Base-by-base conservation (phyloP, 2,329 filamentous ascomycete genomes). In the Ceratocystis papillata region DNA sequence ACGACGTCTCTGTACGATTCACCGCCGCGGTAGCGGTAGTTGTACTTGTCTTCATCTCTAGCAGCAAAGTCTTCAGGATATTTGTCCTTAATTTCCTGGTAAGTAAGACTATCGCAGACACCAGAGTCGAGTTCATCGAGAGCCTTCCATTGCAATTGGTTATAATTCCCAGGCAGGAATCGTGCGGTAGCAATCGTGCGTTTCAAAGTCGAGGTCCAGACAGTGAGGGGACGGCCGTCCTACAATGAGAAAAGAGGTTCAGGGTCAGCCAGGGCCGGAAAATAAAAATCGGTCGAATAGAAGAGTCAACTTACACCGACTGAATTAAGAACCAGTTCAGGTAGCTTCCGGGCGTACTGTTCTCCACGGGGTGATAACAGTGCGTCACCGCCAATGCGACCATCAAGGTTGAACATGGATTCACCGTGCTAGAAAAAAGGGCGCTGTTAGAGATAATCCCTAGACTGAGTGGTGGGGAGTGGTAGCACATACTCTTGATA, bases 31-130 rank as follows among this genome's bases (percentile, higher is more conserved):
- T 99, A 99, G 67, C 94, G 90, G 78, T 99, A 99, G 79, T 99
- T 97, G 83, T 97, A 97, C 77, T 99, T 99, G 80, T 99, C 94
- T 70, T 96, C 90, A 75, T 99, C 94, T 69, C 94, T 90, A 44
- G 93, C 91, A 62, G 86, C 85, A 77, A 99, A 99, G 77, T 99
- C 94, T 71, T 96, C 92, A 0, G 94, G 94, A 74, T 90, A 97
- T 65, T 83, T 79, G 72, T 95, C 85, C 72, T 94, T 90, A 73
- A 99, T 97, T 74, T 99, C 88, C 72, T 90, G 89, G 75, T 96
- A 96, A 1, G 94, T 99, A 75, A 97, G 85, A 65, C 93, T 92
- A 72, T 99, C 94, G 77, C 94, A 99, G 61, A 97, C 90, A 63
- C 94, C 94, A 1, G 90, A 92, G 75, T 99, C 94, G 46, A 99